Evolutionary conservation across 2,329 filamentous ascomycete genomes (phyloP).

Genomic region (Penicillium olsonii): DNA sequence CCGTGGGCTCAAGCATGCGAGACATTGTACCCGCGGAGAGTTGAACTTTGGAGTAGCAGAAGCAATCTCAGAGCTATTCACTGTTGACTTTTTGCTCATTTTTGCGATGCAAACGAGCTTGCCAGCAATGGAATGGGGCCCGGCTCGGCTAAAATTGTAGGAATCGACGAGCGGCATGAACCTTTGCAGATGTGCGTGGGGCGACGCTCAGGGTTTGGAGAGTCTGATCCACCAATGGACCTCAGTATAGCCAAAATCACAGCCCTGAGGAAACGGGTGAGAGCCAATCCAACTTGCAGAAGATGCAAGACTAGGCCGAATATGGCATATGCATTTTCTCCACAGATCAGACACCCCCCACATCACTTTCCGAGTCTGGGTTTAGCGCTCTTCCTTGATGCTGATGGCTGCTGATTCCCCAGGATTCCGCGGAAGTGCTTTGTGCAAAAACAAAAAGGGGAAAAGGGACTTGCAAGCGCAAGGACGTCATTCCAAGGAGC

Average conservation of each 20-base stretch:
- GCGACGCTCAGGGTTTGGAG: not conserved
- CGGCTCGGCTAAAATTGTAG: not conserved
- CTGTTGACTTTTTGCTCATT: too few relatives aligned
- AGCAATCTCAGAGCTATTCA: too few relatives aligned
- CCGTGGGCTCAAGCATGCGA: too few relatives aligned
- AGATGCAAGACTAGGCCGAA: not conserved
- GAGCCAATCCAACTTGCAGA: not conserved
- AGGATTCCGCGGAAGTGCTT: not conserved
- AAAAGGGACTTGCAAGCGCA: too few relatives aligned
- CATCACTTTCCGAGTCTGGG: not conserved
- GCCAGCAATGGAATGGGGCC: too few relatives aligned
- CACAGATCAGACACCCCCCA: not conserved
- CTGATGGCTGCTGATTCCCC: not conserved
- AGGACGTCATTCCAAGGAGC: too few relatives aligned
- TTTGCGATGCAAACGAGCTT: too few relatives aligned
- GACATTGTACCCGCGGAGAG: too few relatives aligned
- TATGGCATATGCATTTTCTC: not conserved
- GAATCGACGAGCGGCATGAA: not conserved
- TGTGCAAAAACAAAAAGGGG: not conserved
- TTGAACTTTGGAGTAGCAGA: too few relatives aligned
- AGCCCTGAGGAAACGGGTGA: too few relatives aligned
- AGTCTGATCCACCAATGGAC: too few relatives aligned
- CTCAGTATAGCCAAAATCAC: too few relatives aligned
- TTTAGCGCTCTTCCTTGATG: not conserved
- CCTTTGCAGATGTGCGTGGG: not conserved